Evolutionary conservation across 1,139 yeast genomes (phyloP).

Genomic region (Nakaseomyces kungkrabaensis): DNA sequence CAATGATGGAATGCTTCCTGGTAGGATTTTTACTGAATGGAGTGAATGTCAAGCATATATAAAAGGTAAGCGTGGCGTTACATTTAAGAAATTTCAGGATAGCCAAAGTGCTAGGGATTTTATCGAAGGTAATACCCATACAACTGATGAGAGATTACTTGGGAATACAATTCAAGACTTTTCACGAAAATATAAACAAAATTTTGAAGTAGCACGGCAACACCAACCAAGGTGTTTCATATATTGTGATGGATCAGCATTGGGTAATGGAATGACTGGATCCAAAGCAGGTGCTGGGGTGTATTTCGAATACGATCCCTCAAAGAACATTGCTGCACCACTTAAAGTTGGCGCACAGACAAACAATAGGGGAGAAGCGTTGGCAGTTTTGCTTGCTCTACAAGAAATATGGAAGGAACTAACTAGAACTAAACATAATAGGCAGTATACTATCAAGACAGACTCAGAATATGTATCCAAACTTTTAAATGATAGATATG

Average conservation of each 20-base stretch:
- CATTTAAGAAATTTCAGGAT: conserved; percentile 38
- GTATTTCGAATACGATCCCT: conserved; percentile 48
- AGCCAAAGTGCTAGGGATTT: conserved; percentile 33
- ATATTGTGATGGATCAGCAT: conserved; percentile 67
- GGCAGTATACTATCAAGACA: conserved; percentile 33
- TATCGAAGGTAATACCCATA: conserved; percentile 14
- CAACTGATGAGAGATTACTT: conserved; percentile 17
- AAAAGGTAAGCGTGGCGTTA: conserved; percentile 37
- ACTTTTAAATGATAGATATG: conserved; percentile 42
- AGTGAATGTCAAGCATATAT: conserved; percentile 36
- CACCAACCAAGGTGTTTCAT: conserved; percentile 20
- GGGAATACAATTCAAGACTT: conserved; percentile 13
- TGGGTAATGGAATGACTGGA: conserved; percentile 39
- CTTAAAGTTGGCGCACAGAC: conserved; percentile 45
- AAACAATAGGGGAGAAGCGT: conserved; percentile 73
- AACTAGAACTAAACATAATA: conserved; percentile 22
- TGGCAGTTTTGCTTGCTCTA: conserved; percentile 54
- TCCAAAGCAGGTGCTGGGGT: conserved; percentile 66
- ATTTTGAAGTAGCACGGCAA: neutral
- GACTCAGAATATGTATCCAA: conserved; percentile 50
- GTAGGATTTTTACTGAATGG: conserved; percentile 39
- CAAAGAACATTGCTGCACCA: conserved; percentile 45
- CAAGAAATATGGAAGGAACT: conserved; percentile 32
- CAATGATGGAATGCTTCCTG: conserved; percentile 24
- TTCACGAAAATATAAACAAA: neutral